A percentile compares a stretch with the other conserved stretches of the same genome.
These are phyloP conservation scores for Loxodes magnus DNA, from an alignment of 73 alveolate species.

Conservation along the genomic window DNA sequence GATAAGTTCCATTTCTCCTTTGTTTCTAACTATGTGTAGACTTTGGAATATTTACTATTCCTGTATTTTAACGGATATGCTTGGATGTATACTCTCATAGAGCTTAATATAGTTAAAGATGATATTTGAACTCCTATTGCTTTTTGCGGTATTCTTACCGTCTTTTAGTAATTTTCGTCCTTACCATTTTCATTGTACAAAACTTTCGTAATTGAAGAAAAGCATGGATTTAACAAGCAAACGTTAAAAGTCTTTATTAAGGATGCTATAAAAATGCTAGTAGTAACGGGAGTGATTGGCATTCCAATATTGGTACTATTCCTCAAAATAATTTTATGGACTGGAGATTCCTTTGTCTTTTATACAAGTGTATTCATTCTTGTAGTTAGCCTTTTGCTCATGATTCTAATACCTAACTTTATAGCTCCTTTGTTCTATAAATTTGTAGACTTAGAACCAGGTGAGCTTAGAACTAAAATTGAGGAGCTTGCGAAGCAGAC, in stretches of 20 bases:
- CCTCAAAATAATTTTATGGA: conserved; percentile 60
- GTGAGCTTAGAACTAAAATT: conserved; percentile 55
- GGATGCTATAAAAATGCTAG: conserved; percentile 48
- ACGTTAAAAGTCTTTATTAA: conserved; percentile 39
- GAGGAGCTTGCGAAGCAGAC: conserved; percentile 58
- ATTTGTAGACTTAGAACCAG: conserved; percentile 75
- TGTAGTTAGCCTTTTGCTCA: conserved; percentile 40
- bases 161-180: neutral
- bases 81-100: neutral
- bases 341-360: conserved; percentile 75
- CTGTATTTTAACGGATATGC: conserved; percentile 8
- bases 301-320: conserved; percentile 41
- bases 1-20: conserved; percentile 3
- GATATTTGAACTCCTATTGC: conserved; percentile 1
- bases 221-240: conserved; percentile 60
- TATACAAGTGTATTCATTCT: conserved; percentile 45
- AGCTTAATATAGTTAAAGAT: neutral
- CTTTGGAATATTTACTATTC: neutral
- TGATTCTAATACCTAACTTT: conserved; percentile 68
- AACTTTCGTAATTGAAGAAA: conserved; percentile 60
- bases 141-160: neutral
- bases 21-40: neutral
- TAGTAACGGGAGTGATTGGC: conserved; percentile 33
- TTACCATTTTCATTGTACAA: conserved; percentile 42
- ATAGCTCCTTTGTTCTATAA: conserved; percentile 79